Conservation (phyloP, 495 filamentous ascomycete species). For the Penicillium goetzii region DNA sequence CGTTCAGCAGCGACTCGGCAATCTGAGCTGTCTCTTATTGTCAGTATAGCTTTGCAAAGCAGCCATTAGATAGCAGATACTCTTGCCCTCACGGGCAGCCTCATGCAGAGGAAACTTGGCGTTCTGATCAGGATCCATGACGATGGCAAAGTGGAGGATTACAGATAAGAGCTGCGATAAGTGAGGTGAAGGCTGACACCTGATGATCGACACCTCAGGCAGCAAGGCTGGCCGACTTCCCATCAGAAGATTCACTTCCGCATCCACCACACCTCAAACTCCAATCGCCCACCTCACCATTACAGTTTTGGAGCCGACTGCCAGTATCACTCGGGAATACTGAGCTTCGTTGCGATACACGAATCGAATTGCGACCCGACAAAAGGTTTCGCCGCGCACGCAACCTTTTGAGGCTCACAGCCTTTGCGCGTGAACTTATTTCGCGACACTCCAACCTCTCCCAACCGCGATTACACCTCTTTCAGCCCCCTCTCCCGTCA, state of each 20-base stretch:
- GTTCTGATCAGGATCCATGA: slow-evolving; percentile 49
- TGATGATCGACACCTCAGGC: slow-evolving; percentile 24
- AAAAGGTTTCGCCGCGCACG: slow-evolving; percentile 25
- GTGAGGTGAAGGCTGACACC: slow-evolving; percentile 22
- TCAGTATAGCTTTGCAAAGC: not conserved
- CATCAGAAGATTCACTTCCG: slow-evolving; percentile 18
- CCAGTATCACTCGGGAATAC: not conserved
- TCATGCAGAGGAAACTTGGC: slow-evolving; percentile 85
- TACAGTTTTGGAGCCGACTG: not conserved
- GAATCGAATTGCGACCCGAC: slow-evolving; percentile 3
- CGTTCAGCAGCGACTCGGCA: slow-evolving; percentile 79
- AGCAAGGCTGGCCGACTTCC: slow-evolving; percentile 4
- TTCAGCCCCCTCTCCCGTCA: slow-evolving; percentile 13
- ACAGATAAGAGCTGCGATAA: slow-evolving; percentile 35
- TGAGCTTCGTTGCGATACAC: slow-evolving; percentile 6
- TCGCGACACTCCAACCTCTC: slow-evolving; percentile 1
- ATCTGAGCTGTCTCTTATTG: slow-evolving; percentile 50
- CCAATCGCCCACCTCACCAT: slow-evolving; percentile 4
- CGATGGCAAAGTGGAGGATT: slow-evolving; percentile 13
- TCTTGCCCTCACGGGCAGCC: slow-evolving; percentile 82
- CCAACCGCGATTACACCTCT: slow-evolving; percentile 8
- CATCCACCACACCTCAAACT: slow-evolving; percentile 9
- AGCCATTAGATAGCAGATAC: slow-evolving; percentile 52
- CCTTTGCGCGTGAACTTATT: slow-evolving; percentile 13
- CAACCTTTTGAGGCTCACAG: slow-evolving; percentile 13